A percentile compares a stretch with the other conserved stretches of the same genome.
phyloP scores from a whole-genome alignment of 2,329 filamentous ascomycete genomes.

The Fusarium caatingaense region DNA sequence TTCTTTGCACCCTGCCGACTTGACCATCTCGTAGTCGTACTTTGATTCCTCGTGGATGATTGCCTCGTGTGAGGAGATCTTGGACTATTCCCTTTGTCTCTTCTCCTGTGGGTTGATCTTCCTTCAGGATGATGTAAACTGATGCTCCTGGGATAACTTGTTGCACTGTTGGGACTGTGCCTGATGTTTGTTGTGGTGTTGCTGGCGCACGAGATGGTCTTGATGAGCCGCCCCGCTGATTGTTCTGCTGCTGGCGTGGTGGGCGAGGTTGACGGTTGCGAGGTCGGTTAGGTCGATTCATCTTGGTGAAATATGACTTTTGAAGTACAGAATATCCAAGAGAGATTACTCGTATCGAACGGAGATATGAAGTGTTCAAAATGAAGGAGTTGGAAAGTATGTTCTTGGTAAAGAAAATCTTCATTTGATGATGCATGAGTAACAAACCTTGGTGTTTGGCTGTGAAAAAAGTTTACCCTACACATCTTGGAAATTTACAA shows the following conservation, averaged over 20 bases:
- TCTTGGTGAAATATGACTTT: slow-evolving; percentile 16
- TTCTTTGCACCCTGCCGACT: slow-evolving; percentile 77
- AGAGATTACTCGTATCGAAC: background rate
- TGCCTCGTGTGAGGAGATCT: slow-evolving; percentile 76
- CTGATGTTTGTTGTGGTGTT: slow-evolving; percentile 51
- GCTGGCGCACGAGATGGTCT: slow-evolving; percentile 39
- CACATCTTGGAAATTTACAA: background rate
- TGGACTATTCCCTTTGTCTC: slow-evolving; percentile 75
- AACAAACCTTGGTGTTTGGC: background rate
- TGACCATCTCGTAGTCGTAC: slow-evolving; percentile 77
- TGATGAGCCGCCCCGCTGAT: slow-evolving; percentile 32
- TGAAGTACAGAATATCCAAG: background rate
- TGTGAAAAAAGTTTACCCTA: slow-evolving; percentile 16
- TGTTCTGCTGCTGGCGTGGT: slow-evolving; percentile 39
- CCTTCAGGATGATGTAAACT: slow-evolving; percentile 81
- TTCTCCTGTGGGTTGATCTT: slow-evolving; percentile 78
- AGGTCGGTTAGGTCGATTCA: slow-evolving; percentile 51
- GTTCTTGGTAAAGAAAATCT: background rate
- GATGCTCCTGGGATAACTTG: slow-evolving; percentile 69
- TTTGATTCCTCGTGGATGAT: slow-evolving; percentile 84
- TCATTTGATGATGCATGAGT: slow-evolving; percentile 19
- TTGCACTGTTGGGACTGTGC: slow-evolving; percentile 58
- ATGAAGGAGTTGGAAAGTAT: background rate
- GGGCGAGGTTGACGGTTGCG: slow-evolving; percentile 50
- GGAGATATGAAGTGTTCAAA: too few species aligned